Conservation (phyloP, 2,329 filamentous ascomycete species). For the Uncinocarpus reesii region DNA sequence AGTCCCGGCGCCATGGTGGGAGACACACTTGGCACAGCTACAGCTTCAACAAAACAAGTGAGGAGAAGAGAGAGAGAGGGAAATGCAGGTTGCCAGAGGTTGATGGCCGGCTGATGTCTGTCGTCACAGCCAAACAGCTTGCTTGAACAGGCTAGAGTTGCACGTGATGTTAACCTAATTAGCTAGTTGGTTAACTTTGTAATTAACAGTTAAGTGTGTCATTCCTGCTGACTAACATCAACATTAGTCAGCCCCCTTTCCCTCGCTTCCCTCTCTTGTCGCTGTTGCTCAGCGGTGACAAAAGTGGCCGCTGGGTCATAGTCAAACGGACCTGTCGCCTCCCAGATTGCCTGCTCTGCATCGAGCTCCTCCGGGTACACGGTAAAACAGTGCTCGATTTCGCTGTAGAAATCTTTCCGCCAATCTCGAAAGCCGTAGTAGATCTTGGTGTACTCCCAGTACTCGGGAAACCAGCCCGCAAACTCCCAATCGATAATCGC, state of each 20-base stretch:
- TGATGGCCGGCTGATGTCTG: neutral
- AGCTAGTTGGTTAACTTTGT: no score
- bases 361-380: conserved; percentile 5
- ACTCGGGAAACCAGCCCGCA: conserved; percentile 5
- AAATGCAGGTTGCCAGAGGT: no score
- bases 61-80: neutral
- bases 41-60: neutral
- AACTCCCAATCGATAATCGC: conserved; percentile 13
- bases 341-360: conserved; percentile 5
- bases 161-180: no score
- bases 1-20: conserved; percentile 33
- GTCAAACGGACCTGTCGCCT: conserved; percentile 1
- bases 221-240: no score
- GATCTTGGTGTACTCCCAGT: conserved; percentile 12
- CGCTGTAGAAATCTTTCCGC: conserved; percentile 5
- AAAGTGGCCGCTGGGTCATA: neutral
- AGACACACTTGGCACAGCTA: neutral
- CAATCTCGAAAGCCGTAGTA: conserved; percentile 5
- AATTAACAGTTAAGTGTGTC: no score
- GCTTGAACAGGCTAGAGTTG: no score
- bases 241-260: no score
- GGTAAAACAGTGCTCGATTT: neutral
- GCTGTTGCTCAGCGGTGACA: neutral
- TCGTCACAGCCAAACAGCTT: no score
- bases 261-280: neutral